Evolutionary conservation across 2,329 filamentous ascomycete genomes (phyloP).

Genomic region (Meredithiella fracta): DNA sequence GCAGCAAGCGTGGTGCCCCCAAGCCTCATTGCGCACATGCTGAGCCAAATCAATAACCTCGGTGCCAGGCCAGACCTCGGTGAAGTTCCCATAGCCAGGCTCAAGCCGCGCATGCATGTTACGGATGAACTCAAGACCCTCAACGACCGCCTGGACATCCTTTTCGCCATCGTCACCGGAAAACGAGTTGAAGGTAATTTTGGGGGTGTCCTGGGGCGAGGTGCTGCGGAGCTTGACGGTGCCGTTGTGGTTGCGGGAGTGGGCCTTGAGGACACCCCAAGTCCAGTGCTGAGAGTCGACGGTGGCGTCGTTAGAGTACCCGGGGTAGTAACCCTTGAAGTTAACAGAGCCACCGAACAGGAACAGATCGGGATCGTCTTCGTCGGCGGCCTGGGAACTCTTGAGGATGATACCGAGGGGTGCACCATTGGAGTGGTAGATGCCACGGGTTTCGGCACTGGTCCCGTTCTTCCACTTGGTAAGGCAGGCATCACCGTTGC

Average conservation of each 20-base stretch:
- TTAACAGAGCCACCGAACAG: conserved; percentile 37
- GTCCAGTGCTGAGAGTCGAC: conserved; percentile 26
- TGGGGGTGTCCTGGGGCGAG: conserved; percentile 45
- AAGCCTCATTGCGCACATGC: conserved; percentile 26
- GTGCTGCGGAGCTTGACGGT: conserved; percentile 43
- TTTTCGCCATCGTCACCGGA: conserved; percentile 28
- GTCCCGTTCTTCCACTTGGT: conserved; percentile 8
- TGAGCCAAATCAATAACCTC: conserved; percentile 19
- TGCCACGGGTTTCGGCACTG: conserved; percentile 8
- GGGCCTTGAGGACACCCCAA: conserved; percentile 34
- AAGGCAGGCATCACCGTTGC: conserved; percentile 12
- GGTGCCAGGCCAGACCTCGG: conserved; percentile 14
- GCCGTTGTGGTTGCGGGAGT: conserved; percentile 40
- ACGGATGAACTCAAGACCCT: conserved; percentile 21
- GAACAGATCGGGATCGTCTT: conserved; percentile 34
- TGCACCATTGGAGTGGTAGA: conserved; percentile 15
- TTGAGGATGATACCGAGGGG: conserved; percentile 15
- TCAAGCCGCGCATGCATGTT: conserved; percentile 17
- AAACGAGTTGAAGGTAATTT: conserved; percentile 44
- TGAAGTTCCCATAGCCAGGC: conserved; percentile 14
- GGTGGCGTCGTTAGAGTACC: conserved; percentile 31
- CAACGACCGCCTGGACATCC: conserved; percentile 25
- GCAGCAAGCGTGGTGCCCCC: conserved; percentile 41
- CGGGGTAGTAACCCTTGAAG: conserved; percentile 40
- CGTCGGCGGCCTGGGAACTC: conserved; percentile 6